These are phyloP conservation scores for Amesomyces nigricolor DNA, from an alignment of 2,329 filamentous ascomycete species.

Conservation along the genomic window DNA sequence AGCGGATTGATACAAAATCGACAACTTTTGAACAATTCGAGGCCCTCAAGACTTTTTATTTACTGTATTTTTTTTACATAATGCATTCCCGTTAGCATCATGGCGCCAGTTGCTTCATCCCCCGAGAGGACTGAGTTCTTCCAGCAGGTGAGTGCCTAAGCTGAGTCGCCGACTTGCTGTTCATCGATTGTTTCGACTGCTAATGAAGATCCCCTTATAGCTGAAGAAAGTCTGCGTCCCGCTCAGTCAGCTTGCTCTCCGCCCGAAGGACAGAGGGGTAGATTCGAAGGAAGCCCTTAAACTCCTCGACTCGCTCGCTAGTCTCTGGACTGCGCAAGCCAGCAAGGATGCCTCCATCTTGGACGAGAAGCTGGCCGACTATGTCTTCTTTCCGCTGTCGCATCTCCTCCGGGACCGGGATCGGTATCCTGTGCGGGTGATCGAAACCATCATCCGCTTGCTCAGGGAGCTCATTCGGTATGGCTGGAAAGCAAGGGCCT, in stretches of 20 bases:
- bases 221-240: constrained; percentile 28
- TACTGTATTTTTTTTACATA: not conserved
- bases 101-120: constrained; percentile 19
- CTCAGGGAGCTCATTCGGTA: constrained; percentile 65
- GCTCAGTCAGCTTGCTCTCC: constrained; percentile 24
- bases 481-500: constrained; percentile 72
- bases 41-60: not conserved
- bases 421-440: constrained; percentile 61
- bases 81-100: constrained; percentile 12
- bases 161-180: no score
- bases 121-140: constrained; percentile 34
- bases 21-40: no score
- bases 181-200: not conserved
- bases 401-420: constrained; percentile 76
- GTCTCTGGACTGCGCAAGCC: constrained; percentile 24
- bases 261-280: constrained; percentile 18
- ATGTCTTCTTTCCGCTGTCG: constrained; percentile 88
- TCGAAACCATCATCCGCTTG: constrained; percentile 73
- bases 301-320: constrained; percentile 18
- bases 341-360: constrained; percentile 45
- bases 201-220: constrained; percentile 5
- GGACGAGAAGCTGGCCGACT: constrained; percentile 83
- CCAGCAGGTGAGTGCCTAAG: constrained; percentile 29
- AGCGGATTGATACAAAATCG: no score
- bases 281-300: constrained; percentile 21